A percentile compares a stretch with the other conserved stretches of the same genome.
Evolutionary conservation across 305 asterid species (phyloP).

Genomic region (Rubia peregrina): DNA sequence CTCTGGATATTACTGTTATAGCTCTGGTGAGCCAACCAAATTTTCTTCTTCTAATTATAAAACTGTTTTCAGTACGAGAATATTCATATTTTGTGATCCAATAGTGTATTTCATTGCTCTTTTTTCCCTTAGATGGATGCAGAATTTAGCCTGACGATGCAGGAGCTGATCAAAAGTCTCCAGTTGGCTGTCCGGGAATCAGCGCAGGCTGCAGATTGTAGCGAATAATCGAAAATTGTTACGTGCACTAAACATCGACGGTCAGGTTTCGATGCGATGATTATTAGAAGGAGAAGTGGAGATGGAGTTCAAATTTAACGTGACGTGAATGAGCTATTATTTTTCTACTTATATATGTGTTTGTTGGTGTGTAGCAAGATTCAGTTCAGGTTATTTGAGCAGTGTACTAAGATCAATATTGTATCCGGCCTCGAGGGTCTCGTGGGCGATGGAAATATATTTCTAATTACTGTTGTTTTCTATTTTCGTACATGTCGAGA

Average conservation of each 20-base stretch:
- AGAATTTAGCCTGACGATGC: conserved; percentile 29
- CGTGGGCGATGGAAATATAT: not conserved
- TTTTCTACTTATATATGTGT: not conserved
- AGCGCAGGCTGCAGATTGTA: not conserved
- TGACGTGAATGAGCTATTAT: not conserved
- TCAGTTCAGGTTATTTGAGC: not conserved
- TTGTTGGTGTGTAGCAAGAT: not conserved
- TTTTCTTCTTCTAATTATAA: too few species aligned
- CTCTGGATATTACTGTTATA: conserved; percentile 29
- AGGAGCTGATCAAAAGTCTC: conserved; percentile 28
- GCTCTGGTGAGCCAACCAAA: conserved; percentile 21
- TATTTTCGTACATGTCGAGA: too few species aligned
- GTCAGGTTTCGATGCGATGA: not conserved
- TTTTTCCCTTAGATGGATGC: conserved; percentile 26
- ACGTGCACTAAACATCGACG: too few species aligned
- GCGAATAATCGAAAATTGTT: not conserved
- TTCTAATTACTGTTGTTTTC: too few species aligned
- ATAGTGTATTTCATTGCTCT: not conserved
- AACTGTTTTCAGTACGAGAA: too few species aligned
- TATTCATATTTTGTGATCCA: not conserved
- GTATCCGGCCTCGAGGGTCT: conserved; percentile 10
- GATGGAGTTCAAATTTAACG: not conserved
- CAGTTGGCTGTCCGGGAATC: conserved; percentile 23
- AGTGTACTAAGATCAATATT: not conserved
- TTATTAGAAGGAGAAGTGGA: too few species aligned